Conservation (phyloP, 2,329 filamentous ascomycete genomes). For the Fusarium lyarnte region DNA sequence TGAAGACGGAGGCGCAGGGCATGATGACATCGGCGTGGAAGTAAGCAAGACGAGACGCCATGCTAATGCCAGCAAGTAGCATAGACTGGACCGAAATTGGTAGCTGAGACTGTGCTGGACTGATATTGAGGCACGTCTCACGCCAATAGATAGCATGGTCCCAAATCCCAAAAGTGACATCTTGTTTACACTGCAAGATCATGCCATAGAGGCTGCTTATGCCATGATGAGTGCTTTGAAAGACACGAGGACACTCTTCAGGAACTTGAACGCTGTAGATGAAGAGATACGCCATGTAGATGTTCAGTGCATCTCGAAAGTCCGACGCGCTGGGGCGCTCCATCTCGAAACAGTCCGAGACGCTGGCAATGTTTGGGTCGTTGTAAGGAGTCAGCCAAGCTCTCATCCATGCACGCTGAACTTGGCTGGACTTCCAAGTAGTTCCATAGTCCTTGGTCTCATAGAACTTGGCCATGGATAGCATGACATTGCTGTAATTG, state of each 20-base stretch:
- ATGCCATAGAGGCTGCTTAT: conserved; percentile 33
- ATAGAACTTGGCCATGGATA: conserved; percentile 35
- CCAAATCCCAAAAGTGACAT: conserved; percentile 34
- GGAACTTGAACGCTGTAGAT: conserved; percentile 30
- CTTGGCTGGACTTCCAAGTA: conserved; percentile 23
- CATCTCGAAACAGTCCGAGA: conserved; percentile 25
- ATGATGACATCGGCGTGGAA: conserved; percentile 36
- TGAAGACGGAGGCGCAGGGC: conserved; percentile 34
- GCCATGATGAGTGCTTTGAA: conserved; percentile 36
- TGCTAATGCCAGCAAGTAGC: conserved; percentile 26
- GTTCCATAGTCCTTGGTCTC: conserved; percentile 28
- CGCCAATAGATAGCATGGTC: conserved; percentile 36
- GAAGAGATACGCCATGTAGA: conserved; percentile 30
- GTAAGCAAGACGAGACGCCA: conserved; percentile 32
- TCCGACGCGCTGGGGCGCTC: conserved; percentile 28
- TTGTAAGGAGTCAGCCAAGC: conserved; percentile 26
- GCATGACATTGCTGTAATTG: conserved; percentile 28
- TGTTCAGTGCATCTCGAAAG: conserved; percentile 21
- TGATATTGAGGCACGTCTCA: conserved; percentile 34
- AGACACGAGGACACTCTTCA: conserved; percentile 26
- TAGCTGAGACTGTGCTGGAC: conserved; percentile 25
- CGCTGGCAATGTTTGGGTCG: conserved; percentile 22
- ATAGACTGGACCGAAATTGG: conserved; percentile 32
- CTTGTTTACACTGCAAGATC: conserved; percentile 15
- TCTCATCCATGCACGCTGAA: conserved; percentile 11